Percentiles rank a stretch among this genome's conserved stretches.
Evolutionary conservation across 306 rosid genomes (phyloP).

Genomic region (Vicia villosa): DNA sequence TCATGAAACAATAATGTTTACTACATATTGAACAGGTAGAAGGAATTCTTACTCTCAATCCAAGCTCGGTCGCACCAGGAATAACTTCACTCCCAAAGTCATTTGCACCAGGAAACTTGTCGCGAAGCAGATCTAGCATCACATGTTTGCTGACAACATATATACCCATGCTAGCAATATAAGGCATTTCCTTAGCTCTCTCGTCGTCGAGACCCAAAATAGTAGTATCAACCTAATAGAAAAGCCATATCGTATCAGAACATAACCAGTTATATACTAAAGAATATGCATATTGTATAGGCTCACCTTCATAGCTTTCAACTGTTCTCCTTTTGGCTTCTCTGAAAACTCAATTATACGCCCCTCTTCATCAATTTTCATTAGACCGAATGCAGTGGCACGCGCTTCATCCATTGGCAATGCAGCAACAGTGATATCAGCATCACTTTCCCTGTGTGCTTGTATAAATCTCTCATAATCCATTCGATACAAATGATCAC

Average conservation of each 20-base stretch:
- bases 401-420: constrained; percentile 97
- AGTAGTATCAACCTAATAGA: constrained; percentile 89
- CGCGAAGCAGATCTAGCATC: constrained; percentile 82
- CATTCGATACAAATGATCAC: constrained; percentile 96
- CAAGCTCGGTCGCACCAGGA: constrained; percentile 95
- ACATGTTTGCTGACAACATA: constrained; percentile 93
- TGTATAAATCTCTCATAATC: constrained; percentile 94
- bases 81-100: constrained; percentile 99
- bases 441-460: constrained; percentile 96
- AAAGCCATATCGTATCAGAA: constrained; percentile 23
- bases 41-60: constrained; percentile 69
- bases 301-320: constrained; percentile 89
- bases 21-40: neutral
- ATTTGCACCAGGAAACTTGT: constrained; percentile 90
- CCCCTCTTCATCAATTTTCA: constrained; percentile 98
- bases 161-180: constrained; percentile 98
- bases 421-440: constrained; percentile 98
- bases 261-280: constrained; percentile 3
- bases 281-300: neutral
- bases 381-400: constrained; percentile 94
- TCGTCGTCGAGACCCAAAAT: constrained; percentile 93
- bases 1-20: neutral
- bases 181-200: constrained; percentile 96
- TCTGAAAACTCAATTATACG: constrained; percentile 90
- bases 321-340: constrained; percentile 95